Evolutionary conservation across 2,329 filamentous ascomycete species (phyloP), one percentile per base, ranked within the genome.

Genomic region (Penicillium sclerotigenum): DNA sequence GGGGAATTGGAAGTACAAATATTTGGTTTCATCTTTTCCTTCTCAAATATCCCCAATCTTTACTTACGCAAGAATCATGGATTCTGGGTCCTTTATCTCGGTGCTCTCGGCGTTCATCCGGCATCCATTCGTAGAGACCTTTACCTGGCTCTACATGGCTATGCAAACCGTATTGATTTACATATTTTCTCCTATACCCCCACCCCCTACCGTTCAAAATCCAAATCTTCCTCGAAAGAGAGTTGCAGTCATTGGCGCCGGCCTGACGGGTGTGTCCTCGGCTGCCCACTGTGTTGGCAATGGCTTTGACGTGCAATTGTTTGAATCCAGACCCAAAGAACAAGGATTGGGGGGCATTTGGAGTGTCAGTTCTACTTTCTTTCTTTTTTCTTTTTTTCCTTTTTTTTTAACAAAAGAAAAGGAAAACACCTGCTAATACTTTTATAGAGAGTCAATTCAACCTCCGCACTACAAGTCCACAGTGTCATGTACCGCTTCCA

Each of bases 401-500:
- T n/a, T n/a, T n/a, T n/a, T n/a, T n/a, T n/a, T n/a, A n/a, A n/a
- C n/a, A n/a, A n/a, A n/a, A n/a, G n/a, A n/a, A n/a, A 34, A 26
- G 34, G 16, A 22, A 20, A 28, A 14, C 11, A 36, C 3, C 13
- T 29, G 37, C 47, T 60, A 54, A 60, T 45, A 43, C 6, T 18
- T 40, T 3, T 26, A 24, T 56, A 90, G 85, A 82, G 83, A 72
- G 89, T 94, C 38, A 93, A 94, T 75, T 89, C 88, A 49, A 92
- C 89, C 0, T 92, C 89, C 0, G 85, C 88, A 16, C 81, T 95
- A 0, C 90, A 94, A 67, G 92, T 95, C 22, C 89, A 95, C 71
- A 90, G 86, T 20, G 72, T 92, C 56, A 94, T 94, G 90, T 95
- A 93, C 72, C 84, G 90, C 22, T 96, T 95, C 70, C 89, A 93